Evolutionary conservation across 768 basidiomycete genomes (phyloP).

Genomic region (Tylopilus intermedius): DNA sequence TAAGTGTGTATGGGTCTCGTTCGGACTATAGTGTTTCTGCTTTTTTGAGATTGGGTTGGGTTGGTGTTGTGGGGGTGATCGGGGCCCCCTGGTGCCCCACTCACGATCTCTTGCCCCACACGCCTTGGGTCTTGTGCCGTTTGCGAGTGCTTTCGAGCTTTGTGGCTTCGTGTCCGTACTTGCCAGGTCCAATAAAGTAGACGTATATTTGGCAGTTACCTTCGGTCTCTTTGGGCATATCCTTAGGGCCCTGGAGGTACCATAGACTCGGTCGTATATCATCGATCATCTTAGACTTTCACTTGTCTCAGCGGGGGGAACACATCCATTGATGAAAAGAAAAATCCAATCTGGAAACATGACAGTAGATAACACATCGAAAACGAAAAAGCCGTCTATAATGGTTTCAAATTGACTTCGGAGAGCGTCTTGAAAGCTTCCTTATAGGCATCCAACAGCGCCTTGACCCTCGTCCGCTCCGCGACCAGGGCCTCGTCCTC

Average conservation of each 20-base stretch:
- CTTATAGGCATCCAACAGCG: constrained; percentile 91
- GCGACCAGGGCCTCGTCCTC: constrained; percentile 95
- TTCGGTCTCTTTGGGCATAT: constrained; percentile 7
- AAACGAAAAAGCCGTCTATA: constrained; percentile 26
- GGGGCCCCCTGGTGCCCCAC: not conserved
- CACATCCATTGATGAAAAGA: not conserved
- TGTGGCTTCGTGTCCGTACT: constrained; percentile 16
- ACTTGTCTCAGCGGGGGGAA: not conserved
- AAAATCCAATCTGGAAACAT: not conserved
- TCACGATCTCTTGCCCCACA: not conserved
- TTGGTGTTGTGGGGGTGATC: not conserved
- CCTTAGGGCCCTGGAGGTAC: not conserved
- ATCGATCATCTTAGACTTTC: not conserved
- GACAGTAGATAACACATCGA: not conserved
- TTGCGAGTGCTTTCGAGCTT: constrained; percentile 14
- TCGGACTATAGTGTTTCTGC: not conserved
- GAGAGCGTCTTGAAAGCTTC: constrained; percentile 86
- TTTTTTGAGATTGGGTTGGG: constrained; percentile 2
- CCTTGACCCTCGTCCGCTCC: constrained; percentile 90
- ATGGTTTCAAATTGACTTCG: constrained; percentile 72
- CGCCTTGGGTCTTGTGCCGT: constrained; percentile 16
- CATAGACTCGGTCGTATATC: not conserved
- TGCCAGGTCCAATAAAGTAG: constrained; percentile 23
- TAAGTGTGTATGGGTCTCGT: not conserved
- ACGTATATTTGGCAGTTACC: constrained; percentile 12